A percentile compares a stretch with the other conserved stretches of the same genome.
Evolutionary conservation across 176 grass and related monocot genomes (phyloP).

Genomic region (Musa beccarii): DNA sequence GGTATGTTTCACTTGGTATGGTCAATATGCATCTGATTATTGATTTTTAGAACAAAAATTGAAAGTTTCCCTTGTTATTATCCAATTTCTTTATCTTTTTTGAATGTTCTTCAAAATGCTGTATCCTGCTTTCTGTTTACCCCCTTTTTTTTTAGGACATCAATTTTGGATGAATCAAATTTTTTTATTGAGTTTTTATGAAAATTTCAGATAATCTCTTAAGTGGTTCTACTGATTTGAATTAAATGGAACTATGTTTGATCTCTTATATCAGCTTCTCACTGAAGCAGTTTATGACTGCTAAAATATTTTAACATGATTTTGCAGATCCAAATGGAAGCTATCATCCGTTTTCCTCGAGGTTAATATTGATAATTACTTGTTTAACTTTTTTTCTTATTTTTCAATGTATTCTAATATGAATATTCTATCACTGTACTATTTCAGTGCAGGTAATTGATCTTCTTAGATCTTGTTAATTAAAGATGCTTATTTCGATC

Average conservation of each 20-base stretch:
- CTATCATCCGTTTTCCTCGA: slow-evolving; percentile 39
- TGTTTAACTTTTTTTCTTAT: not conserved
- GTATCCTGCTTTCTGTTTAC: no score
- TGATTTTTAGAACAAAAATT: no score
- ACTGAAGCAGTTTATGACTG: slow-evolving; percentile 4
- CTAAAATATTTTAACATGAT: slow-evolving; percentile 8
- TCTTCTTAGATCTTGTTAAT: slow-evolving; percentile 23
- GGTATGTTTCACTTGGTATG: no score
- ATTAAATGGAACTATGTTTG: not conserved
- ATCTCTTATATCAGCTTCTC: not conserved
- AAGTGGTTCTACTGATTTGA: not conserved
- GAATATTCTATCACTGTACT: slow-evolving; percentile 28
- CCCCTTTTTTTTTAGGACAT: no score
- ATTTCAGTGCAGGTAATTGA: slow-evolving; percentile 53
- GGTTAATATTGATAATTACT: slow-evolving; percentile 37
- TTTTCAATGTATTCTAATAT: slow-evolving; percentile 8
- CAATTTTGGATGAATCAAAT: no score
- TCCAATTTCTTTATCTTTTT: no score
- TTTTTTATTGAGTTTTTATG: no score
- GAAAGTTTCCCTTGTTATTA: no score
- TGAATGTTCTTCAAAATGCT: no score
- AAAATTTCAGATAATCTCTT: not conserved
- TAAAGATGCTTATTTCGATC: slow-evolving; percentile 29
- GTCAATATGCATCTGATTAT: no score
- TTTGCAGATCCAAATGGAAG: slow-evolving; percentile 62